phyloP scores from a whole-genome alignment of 176 grass and related monocot genomes.

The Pontederia paniculata region DNA sequence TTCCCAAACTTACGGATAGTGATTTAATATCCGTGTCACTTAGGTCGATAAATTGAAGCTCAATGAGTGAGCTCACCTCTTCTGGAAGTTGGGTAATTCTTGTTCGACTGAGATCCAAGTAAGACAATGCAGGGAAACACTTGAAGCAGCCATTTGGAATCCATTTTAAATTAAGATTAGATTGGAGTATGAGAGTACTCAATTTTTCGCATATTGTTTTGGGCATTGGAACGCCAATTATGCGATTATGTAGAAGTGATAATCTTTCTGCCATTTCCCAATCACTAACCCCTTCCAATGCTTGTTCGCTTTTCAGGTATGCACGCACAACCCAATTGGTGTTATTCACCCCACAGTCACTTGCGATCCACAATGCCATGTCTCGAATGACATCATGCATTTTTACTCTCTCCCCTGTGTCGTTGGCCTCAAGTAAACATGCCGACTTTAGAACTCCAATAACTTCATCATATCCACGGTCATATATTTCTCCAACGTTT shows the following conservation, averaged over 20 bases:
- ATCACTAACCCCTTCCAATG: neutral
- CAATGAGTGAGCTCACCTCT: neutral
- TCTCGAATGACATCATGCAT: slow-evolving; percentile 1
- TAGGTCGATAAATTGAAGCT: slow-evolving; percentile 1
- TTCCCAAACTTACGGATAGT: neutral
- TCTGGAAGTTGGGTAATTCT: neutral
- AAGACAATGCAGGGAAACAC: neutral
- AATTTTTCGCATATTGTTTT: neutral
- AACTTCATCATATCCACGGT: neutral
- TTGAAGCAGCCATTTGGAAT: slow-evolving; percentile 1
- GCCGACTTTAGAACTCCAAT: neutral
- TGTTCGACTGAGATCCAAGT: neutral
- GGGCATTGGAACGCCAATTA: neutral
- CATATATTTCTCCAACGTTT: neutral
- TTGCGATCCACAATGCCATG: slow-evolving; percentile 1
- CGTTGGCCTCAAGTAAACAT: neutral
- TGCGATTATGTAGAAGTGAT: neutral
- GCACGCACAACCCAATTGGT: neutral
- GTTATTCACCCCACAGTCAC: neutral
- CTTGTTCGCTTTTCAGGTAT: neutral
- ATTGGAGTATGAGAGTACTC: neutral
- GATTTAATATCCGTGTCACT: neutral
- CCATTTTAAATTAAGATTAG: neutral
- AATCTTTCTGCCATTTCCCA: slow-evolving; percentile 3
- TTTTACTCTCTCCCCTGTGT: neutral